These are phyloP conservation scores for Aspergillus quadrilineatus DNA, from an alignment of 2,329 filamentous ascomycete species.

Conservation along the genomic window DNA sequence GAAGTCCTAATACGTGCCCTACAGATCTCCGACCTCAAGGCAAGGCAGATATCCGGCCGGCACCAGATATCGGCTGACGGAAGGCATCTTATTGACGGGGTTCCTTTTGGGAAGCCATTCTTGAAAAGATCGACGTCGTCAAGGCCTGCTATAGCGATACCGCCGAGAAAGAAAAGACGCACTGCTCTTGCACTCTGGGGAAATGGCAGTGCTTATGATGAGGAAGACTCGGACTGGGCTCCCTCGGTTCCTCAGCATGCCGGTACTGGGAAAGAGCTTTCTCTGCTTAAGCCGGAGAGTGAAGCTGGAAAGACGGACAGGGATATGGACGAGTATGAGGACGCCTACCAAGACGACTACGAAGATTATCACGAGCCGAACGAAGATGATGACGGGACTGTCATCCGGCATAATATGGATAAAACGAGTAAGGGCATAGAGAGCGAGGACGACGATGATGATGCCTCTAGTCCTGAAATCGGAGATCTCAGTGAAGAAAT, in stretches of 20 bases:
- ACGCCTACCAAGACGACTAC: conserved; percentile 28
- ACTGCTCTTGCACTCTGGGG: conserved; percentile 39
- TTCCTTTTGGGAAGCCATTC: conserved; percentile 76
- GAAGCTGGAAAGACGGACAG: conserved; percentile 19
- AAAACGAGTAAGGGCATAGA: conserved; percentile 30
- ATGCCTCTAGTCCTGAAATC: conserved; percentile 32
- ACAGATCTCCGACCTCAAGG: conserved; percentile 69
- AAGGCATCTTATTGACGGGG: conserved; percentile 77
- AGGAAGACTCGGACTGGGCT: conserved; percentile 35
- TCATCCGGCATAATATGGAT: conserved; percentile 35
- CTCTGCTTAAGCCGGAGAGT: conserved; percentile 19
- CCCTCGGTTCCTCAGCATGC: conserved; percentile 25
- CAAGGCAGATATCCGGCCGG: conserved; percentile 71
- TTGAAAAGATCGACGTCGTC: conserved; percentile 56
- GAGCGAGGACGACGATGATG: conserved; percentile 33
- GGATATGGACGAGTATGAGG: conserved; percentile 32
- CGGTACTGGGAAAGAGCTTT: conserved; percentile 26
- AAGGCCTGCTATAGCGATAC: conserved; percentile 68
- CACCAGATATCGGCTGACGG: conserved; percentile 78
- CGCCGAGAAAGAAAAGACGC: conserved; percentile 67
- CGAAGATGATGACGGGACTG: conserved; percentile 35
- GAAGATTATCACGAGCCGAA: conserved; percentile 24
- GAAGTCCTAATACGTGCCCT: conserved; percentile 79
- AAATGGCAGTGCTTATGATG: conserved; percentile 26
- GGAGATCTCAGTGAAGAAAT: conserved; percentile 47